A percentile compares a stretch with the other conserved stretches of the same genome.
These are phyloP conservation scores for Jatropha podagrica DNA, from an alignment of 441 rosid genomes.

Conservation along the genomic window DNA sequence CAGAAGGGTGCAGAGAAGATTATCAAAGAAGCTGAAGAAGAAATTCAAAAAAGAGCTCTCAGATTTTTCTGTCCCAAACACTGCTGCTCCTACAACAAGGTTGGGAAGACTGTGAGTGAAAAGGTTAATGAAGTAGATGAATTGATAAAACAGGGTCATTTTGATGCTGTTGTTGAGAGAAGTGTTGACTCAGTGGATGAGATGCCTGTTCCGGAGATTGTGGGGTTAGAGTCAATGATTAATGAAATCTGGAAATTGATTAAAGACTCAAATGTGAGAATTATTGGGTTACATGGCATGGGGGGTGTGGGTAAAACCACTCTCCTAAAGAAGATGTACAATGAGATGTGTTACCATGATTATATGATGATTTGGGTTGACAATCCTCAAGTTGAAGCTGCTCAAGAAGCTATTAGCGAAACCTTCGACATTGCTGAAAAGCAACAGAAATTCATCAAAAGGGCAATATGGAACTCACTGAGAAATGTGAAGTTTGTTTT, in stretches of 20 bases:
- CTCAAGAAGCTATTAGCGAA: conserved; percentile 19
- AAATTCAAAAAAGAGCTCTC: background rate
- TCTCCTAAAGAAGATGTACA: conserved; percentile 24
- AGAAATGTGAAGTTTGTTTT: conserved; percentile 23
- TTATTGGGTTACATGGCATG: conserved; percentile 26
- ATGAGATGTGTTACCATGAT: background rate
- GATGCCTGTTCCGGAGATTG: conserved; percentile 15
- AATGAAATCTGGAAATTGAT: conserved; percentile 8
- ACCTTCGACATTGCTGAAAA: conserved; percentile 7
- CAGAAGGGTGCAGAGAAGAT: background rate
- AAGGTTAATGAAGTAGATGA: background rate
- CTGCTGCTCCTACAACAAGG: background rate
- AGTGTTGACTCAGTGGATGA: background rate
- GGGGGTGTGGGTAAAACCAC: conserved; percentile 34
- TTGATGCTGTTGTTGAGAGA: background rate
- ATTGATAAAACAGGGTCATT: background rate
- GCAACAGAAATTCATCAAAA: background rate
- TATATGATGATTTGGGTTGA: conserved; percentile 22
- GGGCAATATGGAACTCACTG: background rate
- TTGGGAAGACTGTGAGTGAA: conserved; percentile 1
- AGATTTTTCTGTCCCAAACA: conserved; percentile 15
- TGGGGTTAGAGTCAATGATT: conserved; percentile 21
- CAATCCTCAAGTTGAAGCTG: conserved; percentile 14
- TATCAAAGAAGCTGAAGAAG: background rate
- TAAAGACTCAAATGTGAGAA: conserved; percentile 1